Evolutionary conservation across 768 basidiomycete genomes (phyloP).

Genomic region (Suillus ampliporus): DNA sequence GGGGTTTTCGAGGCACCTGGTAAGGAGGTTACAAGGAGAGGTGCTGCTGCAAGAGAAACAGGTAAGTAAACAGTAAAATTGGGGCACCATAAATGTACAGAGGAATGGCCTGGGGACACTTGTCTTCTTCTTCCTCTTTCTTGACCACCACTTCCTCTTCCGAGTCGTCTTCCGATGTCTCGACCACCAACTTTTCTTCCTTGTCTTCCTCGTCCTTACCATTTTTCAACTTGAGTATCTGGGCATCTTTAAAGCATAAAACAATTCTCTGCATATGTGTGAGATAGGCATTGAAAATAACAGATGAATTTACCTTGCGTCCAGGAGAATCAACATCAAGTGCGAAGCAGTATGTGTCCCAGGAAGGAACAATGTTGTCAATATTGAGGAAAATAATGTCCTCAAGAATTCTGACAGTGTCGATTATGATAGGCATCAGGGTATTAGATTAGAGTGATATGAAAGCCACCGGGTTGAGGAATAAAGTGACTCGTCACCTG

Average conservation of each 20-base stretch:
- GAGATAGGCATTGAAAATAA: not conserved
- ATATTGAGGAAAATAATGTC: constrained; percentile 9
- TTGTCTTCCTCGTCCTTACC: constrained; percentile 1
- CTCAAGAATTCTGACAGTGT: not conserved
- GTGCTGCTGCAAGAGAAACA: not conserved
- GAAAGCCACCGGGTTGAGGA: no score
- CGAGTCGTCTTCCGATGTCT: not conserved
- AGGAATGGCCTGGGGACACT: not conserved
- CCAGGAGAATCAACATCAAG: constrained; percentile 1
- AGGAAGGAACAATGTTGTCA: not conserved
- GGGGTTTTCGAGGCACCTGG: no score
- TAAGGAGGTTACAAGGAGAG: no score
- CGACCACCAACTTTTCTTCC: no score
- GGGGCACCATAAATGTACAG: not conserved
- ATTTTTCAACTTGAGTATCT: not conserved
- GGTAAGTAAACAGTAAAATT: not conserved
- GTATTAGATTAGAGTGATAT: not conserved
- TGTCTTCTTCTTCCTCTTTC: not conserved
- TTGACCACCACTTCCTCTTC: not conserved
- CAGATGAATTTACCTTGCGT: constrained; percentile 1
- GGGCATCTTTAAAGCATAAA: not conserved
- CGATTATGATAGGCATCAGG: not conserved
- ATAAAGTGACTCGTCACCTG: no score
- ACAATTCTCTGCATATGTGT: constrained; percentile 1
- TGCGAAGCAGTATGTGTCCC: constrained; percentile 8